Evolutionary conservation across 805 yeast genomes (phyloP), one percentile per base, ranked within the genome.

Genomic region (Saturnispora quitensis): DNA sequence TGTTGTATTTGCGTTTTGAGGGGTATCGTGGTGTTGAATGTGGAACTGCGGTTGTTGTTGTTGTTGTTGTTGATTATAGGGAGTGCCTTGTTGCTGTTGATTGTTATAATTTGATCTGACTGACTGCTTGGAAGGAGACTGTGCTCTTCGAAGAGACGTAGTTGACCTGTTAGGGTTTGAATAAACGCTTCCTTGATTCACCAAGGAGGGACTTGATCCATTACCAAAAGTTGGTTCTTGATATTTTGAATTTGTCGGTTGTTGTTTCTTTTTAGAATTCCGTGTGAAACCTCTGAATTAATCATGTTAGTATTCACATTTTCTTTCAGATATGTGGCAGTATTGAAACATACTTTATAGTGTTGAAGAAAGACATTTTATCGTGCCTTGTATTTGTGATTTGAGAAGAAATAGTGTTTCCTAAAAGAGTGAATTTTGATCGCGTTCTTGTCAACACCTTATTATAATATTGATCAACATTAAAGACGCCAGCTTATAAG

Each of bases 271-370:
- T 45, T 64, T 65, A 9, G 66, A 62, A 40, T 60, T 63, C 60
- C 85, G 74, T n/a, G 85, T 83, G 56, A 81, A 78, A 9, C 85
- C 82, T 63, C 81, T 76, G 52, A 15, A 45, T 4, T 4, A 6
- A 4, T 7, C 4, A 45, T 18, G 51, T 52, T 40, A 45, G 54
- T 52, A 45, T 27, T 13, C 24, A 2, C 15, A 3, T 15, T 13
- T 28, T 22, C 12, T 4, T 12, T 5, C 12, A 17, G 17, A 18
- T 8, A 18, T 18, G 5, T 38, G 15, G 6, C 5, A 9, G 5
- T 10, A 18, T 17, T 5, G 7, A 24, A n/a, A 62, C 70, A 20
- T 60, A 66, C 70, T 64, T 64, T 24, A 71, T 67, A 6, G 73
- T 66, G 53, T 62, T 69, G 52, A 72, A 65, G 50, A 72, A 71